These are phyloP conservation scores for Solanum stenotomum DNA, from an alignment of 257 asterid species.

Conservation along the genomic window DNA sequence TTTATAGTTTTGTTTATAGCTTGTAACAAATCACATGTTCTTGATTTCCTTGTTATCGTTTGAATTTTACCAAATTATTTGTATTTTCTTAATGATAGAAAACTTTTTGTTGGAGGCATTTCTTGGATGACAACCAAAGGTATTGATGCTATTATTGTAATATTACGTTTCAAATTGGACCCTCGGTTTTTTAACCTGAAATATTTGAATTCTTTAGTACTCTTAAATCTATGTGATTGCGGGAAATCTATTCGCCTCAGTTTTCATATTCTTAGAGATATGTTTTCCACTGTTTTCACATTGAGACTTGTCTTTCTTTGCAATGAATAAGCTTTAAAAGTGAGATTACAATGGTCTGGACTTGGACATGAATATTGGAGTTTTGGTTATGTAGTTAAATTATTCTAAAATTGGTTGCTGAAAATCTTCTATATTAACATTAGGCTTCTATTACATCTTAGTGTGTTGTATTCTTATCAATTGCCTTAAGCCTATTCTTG, in stretches of 20 bases:
- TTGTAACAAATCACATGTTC: conserved; percentile 6
- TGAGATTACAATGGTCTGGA: not conserved
- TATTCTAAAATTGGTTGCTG: too few relatives aligned
- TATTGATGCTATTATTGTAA: conserved; percentile 9
- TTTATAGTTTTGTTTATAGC: conserved; percentile 4
- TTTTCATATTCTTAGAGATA: too few relatives aligned
- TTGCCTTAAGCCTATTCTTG: not conserved
- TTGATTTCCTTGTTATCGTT: conserved; percentile 12
- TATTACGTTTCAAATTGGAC: not conserved
- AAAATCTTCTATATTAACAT: not conserved
- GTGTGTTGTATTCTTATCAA: not conserved
- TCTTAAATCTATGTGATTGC: not conserved
- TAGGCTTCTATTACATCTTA: not conserved
- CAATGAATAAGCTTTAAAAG: not conserved
- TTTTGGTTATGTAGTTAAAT: not conserved
- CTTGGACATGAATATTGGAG: not conserved
- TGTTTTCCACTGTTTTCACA: not conserved
- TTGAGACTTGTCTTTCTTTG: not conserved
- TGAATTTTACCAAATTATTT: not conserved
- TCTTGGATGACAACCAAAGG: conserved; percentile 99
- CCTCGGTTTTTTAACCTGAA: not conserved
- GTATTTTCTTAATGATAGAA: conserved; percentile 33
- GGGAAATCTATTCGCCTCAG: too few relatives aligned
- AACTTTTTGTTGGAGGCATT: conserved; percentile 97
- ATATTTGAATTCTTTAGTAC: not conserved